A percentile compares a stretch with the other conserved stretches of the same genome.
These are phyloP conservation scores for Pistacia atlantica DNA, from an alignment of 345 rosid genomes.

Conservation along the genomic window DNA sequence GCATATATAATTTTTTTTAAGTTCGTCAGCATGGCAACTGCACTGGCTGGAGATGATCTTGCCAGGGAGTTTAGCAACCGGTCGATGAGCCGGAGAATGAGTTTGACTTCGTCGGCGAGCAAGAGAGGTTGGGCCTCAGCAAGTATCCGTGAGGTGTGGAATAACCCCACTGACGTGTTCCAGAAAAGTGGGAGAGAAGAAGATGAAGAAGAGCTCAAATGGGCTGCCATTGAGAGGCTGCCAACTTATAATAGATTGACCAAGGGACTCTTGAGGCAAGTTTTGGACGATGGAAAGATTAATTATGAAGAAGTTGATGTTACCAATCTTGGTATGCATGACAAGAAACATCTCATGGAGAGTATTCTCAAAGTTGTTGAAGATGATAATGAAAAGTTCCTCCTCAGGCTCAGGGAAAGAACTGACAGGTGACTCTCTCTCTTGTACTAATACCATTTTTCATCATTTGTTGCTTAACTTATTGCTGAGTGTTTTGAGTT, in stretches of 20 bases:
- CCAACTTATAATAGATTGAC: conserved; percentile 55
- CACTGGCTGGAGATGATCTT: conserved; percentile 34
- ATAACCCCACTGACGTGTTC: conserved; percentile 38
- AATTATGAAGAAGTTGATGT: conserved; percentile 51
- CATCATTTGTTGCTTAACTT: not conserved
- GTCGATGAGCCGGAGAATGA: conserved; percentile 37
- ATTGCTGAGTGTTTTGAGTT: not conserved
- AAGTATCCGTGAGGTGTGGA: conserved; percentile 50
- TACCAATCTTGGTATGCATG: conserved; percentile 37
- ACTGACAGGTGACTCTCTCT: conserved; percentile 46
- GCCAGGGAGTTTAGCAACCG: conserved; percentile 32
- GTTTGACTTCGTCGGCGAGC: conserved; percentile 32
- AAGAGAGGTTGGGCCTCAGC: conserved; percentile 39
- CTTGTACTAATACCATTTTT: no score
- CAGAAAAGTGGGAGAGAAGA: conserved; percentile 40
- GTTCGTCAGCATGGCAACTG: conserved; percentile 31
- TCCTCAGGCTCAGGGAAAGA: conserved; percentile 45
- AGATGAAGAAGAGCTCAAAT: conserved; percentile 57
- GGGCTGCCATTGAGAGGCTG: conserved; percentile 67
- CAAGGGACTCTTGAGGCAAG: conserved; percentile 42
- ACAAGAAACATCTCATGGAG: conserved; percentile 44
- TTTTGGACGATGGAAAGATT: conserved; percentile 37
- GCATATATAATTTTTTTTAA: no score
- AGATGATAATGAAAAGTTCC: conserved; percentile 57
- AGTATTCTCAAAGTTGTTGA: conserved; percentile 53